A percentile compares a stretch with the other conserved stretches of the same genome.
Evolutionary conservation across 768 basidiomycete genomes (phyloP).

Genomic region (Pisolithus sp.): DNA sequence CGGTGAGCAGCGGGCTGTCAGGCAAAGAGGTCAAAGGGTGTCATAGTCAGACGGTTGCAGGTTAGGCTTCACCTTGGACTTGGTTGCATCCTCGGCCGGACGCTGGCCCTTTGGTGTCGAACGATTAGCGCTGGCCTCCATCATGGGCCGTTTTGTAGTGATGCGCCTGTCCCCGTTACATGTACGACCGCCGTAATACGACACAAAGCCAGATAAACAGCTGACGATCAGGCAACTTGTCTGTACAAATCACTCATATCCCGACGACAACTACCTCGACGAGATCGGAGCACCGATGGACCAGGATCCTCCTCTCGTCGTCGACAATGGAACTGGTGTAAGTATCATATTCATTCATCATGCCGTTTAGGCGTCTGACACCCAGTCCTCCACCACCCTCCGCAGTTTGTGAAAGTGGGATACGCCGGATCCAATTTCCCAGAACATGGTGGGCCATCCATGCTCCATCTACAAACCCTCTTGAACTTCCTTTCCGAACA

Average conservation of each 20-base stretch:
- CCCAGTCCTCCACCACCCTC: neutral
- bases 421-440: conserved; percentile 94
- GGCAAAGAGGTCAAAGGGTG: neutral
- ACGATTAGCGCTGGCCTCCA: neutral
- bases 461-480: neutral
- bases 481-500: conserved; percentile 20
- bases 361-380: conserved; percentile 1
- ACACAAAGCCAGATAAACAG: conserved; percentile 21
- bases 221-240: neutral
- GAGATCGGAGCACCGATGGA: conserved; percentile 20
- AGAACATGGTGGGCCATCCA: conserved; percentile 61
- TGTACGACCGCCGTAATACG: too few species aligned
- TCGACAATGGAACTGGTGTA: conserved; percentile 88
- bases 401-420: conserved; percentile 84
- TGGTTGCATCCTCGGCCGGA: conserved; percentile 15
- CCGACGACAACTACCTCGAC: neutral
- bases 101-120: conserved; percentile 1
- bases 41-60: neutral
- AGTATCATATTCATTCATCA: conserved; percentile 23
- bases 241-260: neutral
- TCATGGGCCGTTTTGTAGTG: neutral
- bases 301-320: conserved; percentile 52
- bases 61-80: conserved; percentile 17
- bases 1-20: conserved; percentile 12
- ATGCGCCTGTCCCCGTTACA: neutral